A percentile compares a stretch with the other conserved stretches of the same genome.
phyloP scores from a whole-genome alignment of 495 filamentous ascomycete genomes.

The Xylaria venustula region DNA sequence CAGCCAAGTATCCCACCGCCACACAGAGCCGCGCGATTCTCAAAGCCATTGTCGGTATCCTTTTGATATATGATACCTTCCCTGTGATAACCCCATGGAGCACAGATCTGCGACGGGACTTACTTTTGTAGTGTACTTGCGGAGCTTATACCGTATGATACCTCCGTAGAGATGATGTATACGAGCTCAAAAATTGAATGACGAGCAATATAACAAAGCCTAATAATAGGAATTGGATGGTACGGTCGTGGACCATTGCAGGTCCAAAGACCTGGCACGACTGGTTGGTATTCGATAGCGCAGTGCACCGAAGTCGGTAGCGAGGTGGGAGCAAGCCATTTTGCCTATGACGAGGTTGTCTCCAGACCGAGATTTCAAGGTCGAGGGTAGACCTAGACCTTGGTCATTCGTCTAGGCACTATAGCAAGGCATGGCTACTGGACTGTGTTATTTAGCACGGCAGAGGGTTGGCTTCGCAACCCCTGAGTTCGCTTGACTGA shows the following conservation, averaged over 20 bases:
- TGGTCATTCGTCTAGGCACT: neutral
- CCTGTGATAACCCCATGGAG: neutral
- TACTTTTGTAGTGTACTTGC: neutral
- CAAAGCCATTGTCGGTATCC: conserved; percentile 16
- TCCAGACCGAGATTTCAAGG: neutral
- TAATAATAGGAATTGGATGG: conserved; percentile 1
- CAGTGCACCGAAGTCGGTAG: neutral
- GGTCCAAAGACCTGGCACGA: neutral
- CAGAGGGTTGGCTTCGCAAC: neutral
- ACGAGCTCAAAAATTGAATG: neutral
- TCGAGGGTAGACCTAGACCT: conserved; percentile 3
- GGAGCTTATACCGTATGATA: neutral
- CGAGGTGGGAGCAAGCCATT: neutral
- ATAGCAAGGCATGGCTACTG: neutral
- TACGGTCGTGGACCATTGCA: neutral
- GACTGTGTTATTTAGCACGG: no score
- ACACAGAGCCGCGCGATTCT: conserved; percentile 12
- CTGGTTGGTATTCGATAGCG: neutral
- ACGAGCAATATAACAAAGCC: neutral
- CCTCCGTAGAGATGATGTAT: neutral
- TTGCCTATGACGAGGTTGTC: neutral
- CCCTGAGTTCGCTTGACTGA: neutral
- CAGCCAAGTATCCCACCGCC: conserved; percentile 19
- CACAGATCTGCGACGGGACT: neutral
- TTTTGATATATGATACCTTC: neutral